Evolutionary conservation across 352 stramenopile species (phyloP).

Genomic region (Phytophthora palmivora): DNA sequence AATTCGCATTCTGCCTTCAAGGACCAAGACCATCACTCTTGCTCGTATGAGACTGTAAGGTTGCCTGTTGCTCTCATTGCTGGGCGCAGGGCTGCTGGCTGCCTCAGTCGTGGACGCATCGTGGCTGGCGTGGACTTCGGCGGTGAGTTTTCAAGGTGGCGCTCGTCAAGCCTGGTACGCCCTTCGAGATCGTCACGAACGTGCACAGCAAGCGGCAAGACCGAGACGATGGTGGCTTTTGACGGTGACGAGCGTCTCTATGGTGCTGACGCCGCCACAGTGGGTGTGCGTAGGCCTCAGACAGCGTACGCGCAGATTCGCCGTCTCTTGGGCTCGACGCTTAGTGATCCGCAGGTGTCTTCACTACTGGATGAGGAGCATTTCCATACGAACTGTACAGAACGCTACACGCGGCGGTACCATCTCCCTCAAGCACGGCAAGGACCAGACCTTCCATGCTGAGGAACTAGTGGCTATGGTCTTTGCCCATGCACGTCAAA

Average conservation of each 20-base stretch:
- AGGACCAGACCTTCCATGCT: slow-evolving; percentile 82
- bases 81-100: slow-evolving; percentile 42
- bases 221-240: slow-evolving; percentile 94
- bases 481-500: slow-evolving; percentile 91
- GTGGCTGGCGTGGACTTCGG: slow-evolving; percentile 96
- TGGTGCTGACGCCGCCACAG: slow-evolving; percentile 92
- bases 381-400: slow-evolving; percentile 85
- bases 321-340: slow-evolving; percentile 89
- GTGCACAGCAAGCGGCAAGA: slow-evolving; percentile 98
- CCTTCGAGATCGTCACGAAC: slow-evolving; percentile 98
- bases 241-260: slow-evolving; percentile 94
- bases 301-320: slow-evolving; percentile 91
- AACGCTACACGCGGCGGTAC: slow-evolving; percentile 84
- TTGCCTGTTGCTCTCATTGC: slow-evolving; percentile 39
- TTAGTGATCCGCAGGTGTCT: slow-evolving; percentile 74
- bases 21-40: slow-evolving; percentile 37
- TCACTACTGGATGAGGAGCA: slow-evolving; percentile 74
- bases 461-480: slow-evolving; percentile 98
- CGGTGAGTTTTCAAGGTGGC: slow-evolving; percentile 91
- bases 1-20: slow-evolving; percentile 34
- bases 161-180: slow-evolving; percentile 93
- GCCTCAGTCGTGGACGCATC: slow-evolving; percentile 49
- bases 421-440: slow-evolving; percentile 60
- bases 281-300: slow-evolving; percentile 94
- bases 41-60: slow-evolving; percentile 32